Evolutionary conservation across 768 basidiomycete species (phyloP).

Genomic region (Hydnomerulius pinastri): DNA sequence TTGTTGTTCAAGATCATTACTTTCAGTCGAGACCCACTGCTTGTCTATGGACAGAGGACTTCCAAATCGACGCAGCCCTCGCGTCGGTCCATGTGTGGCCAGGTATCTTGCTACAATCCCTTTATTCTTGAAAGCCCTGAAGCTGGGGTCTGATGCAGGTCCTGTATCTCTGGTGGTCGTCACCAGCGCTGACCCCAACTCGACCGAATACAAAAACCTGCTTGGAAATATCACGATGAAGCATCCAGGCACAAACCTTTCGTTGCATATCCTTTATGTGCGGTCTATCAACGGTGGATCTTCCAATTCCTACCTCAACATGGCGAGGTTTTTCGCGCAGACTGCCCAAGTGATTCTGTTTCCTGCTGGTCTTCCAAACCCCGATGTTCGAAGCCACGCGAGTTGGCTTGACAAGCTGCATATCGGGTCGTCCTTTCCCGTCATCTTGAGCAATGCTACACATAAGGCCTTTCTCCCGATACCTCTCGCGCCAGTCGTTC

Average conservation of each 20-base stretch:
- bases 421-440: conserved; percentile 18
- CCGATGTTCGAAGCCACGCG: conserved; percentile 17
- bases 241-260: conserved; percentile 28
- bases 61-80: conserved; percentile 34
- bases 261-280: conserved; percentile 51
- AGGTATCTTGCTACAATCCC: conserved; percentile 34
- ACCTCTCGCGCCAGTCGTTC: conserved; percentile 46
- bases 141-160: conserved; percentile 30
- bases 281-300: conserved; percentile 35
- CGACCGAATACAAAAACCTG: conserved; percentile 24
- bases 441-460: conserved; percentile 31
- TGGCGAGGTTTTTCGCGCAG: conserved; percentile 60
- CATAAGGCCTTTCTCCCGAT: conserved; percentile 40
- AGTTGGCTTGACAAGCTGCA: conserved; percentile 17
- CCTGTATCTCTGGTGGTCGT: conserved; percentile 52
- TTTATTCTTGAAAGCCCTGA: background rate
- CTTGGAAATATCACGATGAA: conserved; percentile 10
- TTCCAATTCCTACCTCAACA: conserved; percentile 59
- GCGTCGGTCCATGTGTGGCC: conserved; percentile 45
- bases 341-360: conserved; percentile 52
- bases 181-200: conserved; percentile 35
- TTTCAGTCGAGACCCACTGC: conserved; percentile 37
- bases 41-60: conserved; percentile 50
- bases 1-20: conserved; percentile 29
- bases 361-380: conserved; percentile 43